These are phyloP conservation scores for Flaveria robusta DNA, from an alignment of 129 eudicot genomes.

Conservation along the genomic window DNA sequence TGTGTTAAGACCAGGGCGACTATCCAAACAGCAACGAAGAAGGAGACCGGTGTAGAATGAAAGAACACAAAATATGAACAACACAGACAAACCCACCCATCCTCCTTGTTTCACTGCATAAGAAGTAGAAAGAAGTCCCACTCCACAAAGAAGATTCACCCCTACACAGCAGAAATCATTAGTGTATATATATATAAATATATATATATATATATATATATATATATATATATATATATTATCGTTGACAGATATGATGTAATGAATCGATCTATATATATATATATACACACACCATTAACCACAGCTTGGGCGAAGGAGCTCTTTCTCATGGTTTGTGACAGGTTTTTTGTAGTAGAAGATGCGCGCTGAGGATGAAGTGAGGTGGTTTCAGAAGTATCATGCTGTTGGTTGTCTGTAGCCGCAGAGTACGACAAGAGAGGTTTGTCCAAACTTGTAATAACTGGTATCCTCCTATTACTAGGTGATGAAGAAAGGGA, in stretches of 20 bases:
- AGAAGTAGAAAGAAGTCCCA: slow-evolving; percentile 81
- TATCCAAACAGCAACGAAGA: slow-evolving; percentile 71
- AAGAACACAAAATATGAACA: slow-evolving; percentile 60
- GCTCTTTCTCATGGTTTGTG: slow-evolving; percentile 51
- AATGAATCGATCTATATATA: too few relatives aligned
- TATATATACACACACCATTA: slow-evolving; percentile 45
- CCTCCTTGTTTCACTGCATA: slow-evolving; percentile 92
- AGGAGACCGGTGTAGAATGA: slow-evolving; percentile 83
- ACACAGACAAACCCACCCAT: slow-evolving; percentile 63
- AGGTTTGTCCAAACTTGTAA: slow-evolving; percentile 56
- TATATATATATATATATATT: too few relatives aligned
- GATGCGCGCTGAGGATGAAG: slow-evolving; percentile 53
- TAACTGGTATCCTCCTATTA: slow-evolving; percentile 34
- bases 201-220: too few relatives aligned
- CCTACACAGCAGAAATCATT: slow-evolving; percentile 45
- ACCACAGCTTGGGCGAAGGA: slow-evolving; percentile 73
- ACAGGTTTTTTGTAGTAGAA: slow-evolving; percentile 42
- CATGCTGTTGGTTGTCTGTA: slow-evolving; percentile 47
- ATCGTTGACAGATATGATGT: too few relatives aligned
- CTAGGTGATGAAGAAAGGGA: slow-evolving; percentile 40
- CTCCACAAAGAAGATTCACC: slow-evolving; percentile 87
- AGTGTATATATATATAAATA: too few relatives aligned
- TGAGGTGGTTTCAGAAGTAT: slow-evolving; percentile 46
- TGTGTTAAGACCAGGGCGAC: slow-evolving; percentile 75
- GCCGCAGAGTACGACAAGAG: slow-evolving; percentile 32